Percentiles rank a stretch among this genome's conserved stretches.
phyloP scores from a whole-genome alignment of 768 basidiomycete species.

The Russula earlei region DNA sequence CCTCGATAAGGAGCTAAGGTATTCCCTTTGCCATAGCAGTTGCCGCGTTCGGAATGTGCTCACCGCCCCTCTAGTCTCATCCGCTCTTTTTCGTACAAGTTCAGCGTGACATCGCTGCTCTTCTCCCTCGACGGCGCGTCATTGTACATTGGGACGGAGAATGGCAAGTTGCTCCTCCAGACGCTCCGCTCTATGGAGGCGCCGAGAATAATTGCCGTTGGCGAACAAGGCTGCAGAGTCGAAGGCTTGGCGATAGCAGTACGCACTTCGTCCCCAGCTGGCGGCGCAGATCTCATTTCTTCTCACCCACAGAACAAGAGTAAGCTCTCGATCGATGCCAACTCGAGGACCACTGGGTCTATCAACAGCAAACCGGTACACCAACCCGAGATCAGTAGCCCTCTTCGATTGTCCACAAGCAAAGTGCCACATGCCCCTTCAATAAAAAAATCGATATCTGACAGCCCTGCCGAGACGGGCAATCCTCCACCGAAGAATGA shows the following conservation, averaged over 20 bases:
- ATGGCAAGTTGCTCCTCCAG: constrained; percentile 52
- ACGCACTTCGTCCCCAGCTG: constrained; percentile 10
- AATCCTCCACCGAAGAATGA: neutral
- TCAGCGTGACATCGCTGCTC: constrained; percentile 45
- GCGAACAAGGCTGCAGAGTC: constrained; percentile 38
- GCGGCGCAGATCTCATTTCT: neutral
- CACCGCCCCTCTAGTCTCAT: constrained; percentile 37
- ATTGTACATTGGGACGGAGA: constrained; percentile 55
- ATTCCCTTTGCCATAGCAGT: constrained; percentile 13
- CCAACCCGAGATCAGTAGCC: constrained; percentile 13
- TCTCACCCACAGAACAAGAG: constrained; percentile 11
- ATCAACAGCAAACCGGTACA: constrained; percentile 24
- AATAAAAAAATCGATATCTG: constrained; percentile 11
- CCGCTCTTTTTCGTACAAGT: constrained; percentile 45
- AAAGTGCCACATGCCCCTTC: neutral
- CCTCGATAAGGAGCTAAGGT: constrained; percentile 70
- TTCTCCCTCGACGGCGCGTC: constrained; percentile 65
- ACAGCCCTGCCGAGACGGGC: neutral
- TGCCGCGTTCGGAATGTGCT: neutral
- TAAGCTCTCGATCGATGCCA: constrained; percentile 23
- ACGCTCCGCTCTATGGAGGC: constrained; percentile 61
- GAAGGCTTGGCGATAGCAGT: constrained; percentile 53
- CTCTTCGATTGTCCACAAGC: constrained; percentile 3
- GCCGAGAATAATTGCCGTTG: constrained; percentile 44
- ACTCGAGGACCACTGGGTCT: constrained; percentile 23